phyloP scores from a whole-genome alignment of 257 asterid genomes.

The Jasminum sambac region DNA sequence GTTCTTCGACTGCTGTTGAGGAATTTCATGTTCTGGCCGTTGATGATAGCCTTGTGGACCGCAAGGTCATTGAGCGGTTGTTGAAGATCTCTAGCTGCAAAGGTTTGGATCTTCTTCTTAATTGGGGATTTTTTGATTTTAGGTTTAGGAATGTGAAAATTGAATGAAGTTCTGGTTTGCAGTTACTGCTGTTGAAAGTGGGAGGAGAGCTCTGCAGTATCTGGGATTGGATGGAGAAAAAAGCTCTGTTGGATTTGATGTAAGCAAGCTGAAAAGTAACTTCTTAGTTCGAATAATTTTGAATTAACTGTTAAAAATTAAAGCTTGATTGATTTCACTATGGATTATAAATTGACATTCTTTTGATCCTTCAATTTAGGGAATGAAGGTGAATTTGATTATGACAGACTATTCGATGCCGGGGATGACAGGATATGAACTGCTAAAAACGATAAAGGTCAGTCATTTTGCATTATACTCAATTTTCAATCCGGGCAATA shows the following conservation, averaged over 20 bases:
- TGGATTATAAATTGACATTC: neutral
- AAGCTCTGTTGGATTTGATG: conserved; percentile 60
- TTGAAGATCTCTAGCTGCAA: conserved; percentile 73
- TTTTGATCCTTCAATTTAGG: conserved; percentile 37
- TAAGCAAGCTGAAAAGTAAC: too few species aligned
- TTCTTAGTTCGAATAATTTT: too few species aligned
- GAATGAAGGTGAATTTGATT: conserved; percentile 76
- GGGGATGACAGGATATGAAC: conserved; percentile 97
- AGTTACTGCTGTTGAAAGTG: conserved; percentile 95
- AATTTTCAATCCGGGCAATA: too few species aligned
- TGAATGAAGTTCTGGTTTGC: conserved; percentile 20
- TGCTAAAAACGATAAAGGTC: conserved; percentile 86
- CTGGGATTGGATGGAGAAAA: conserved; percentile 82
- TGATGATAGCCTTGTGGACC: conserved; percentile 71
- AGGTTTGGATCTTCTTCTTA: conserved; percentile 37
- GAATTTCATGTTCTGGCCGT: conserved; percentile 88
- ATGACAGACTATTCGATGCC: conserved; percentile 97
- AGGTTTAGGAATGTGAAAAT: neutral
- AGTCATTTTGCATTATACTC: conserved; percentile 24
- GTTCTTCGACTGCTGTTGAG: conserved; percentile 36
- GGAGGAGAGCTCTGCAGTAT: conserved; percentile 80
- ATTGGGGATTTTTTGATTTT: neutral
- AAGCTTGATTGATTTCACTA: neutral
- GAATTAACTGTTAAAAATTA: neutral
- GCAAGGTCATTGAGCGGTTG: conserved; percentile 70